Evolutionary conservation across 2,329 filamentous ascomycete species (phyloP).

Genomic region (Microcyclosporella mali): DNA sequence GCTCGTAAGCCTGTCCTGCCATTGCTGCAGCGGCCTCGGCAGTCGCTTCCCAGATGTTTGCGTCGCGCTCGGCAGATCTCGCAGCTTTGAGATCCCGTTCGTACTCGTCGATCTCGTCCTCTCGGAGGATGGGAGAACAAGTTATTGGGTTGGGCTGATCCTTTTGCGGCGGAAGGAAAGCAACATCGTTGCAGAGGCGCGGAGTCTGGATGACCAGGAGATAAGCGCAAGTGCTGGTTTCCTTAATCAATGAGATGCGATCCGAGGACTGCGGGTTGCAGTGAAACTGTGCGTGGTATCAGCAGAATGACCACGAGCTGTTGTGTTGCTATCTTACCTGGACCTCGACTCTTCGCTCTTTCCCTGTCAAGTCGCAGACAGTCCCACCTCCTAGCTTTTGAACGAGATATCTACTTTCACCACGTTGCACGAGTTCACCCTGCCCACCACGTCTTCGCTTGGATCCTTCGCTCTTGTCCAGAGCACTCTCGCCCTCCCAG

Average conservation of each 20-base stretch:
- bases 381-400: conserved; percentile 76
- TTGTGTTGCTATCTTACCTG: conserved; percentile 43
- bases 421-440: conserved; percentile 63
- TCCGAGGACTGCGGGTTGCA: conserved; percentile 72
- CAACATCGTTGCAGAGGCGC: conserved; percentile 77
- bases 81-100: conserved; percentile 24
- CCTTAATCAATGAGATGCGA: conserved; percentile 87
- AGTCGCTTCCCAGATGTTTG: conserved; percentile 16
- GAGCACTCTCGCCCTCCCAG: conserved; percentile 21
- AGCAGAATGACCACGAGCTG: background rate
- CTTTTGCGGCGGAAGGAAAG: conserved; percentile 75
- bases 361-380: conserved; percentile 76
- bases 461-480: conserved; percentile 27
- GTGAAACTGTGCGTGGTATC: conserved; percentile 50
- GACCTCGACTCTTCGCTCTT: conserved; percentile 76
- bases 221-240: conserved; percentile 84
- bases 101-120: conserved; percentile 43
- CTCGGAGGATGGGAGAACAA: conserved; percentile 64
- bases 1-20: conserved; percentile 1
- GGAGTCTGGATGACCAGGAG: conserved; percentile 90
- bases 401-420: conserved; percentile 78
- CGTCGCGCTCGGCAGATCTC: conserved; percentile 15
- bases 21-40: conserved; percentile 30
- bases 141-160: conserved; percentile 69
- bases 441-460: conserved; percentile 33